Evolutionary conservation across 2,329 filamentous ascomycete genomes (phyloP).

Genomic region (Talaromyces sp.): DNA sequence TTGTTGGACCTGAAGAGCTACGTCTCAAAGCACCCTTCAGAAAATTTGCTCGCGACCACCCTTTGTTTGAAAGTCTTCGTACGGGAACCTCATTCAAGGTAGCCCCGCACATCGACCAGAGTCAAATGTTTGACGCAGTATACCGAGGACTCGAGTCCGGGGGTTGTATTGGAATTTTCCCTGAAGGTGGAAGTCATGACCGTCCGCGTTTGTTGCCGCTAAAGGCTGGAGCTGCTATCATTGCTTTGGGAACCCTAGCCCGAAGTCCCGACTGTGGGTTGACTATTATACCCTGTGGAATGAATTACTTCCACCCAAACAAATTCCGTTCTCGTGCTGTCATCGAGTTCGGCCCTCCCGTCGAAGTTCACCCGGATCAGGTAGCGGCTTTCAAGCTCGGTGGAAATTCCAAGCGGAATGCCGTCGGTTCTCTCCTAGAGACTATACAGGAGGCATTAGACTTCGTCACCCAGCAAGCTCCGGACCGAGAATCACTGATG

Average conservation of each 20-base stretch:
- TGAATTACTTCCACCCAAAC: slow-evolving; percentile 99
- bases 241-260: slow-evolving; percentile 87
- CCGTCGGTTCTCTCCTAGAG: slow-evolving; percentile 79
- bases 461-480: slow-evolving; percentile 84
- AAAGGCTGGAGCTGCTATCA: slow-evolving; percentile 95
- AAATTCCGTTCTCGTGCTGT: slow-evolving; percentile 96
- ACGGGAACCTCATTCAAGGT: slow-evolving; percentile 79
- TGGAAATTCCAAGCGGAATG: slow-evolving; percentile 66
- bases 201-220: slow-evolving; percentile 84
- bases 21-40: slow-evolving; percentile 84
- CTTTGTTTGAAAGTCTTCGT: slow-evolving; percentile 46
- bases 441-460: slow-evolving; percentile 80
- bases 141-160: slow-evolving; percentile 76
- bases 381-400: slow-evolving; percentile 81
- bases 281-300: slow-evolving; percentile 91
- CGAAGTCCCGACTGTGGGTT: slow-evolving; percentile 80
- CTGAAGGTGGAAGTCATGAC: slow-evolving; percentile 93
- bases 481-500: slow-evolving; percentile 93
- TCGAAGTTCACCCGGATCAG: slow-evolving; percentile 79
- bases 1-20: slow-evolving; percentile 74
- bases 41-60: slow-evolving; percentile 55
- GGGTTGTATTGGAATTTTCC: slow-evolving; percentile 93
- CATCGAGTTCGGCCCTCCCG: slow-evolving; percentile 86
- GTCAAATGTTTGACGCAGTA: slow-evolving; percentile 86
- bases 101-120: slow-evolving; percentile 91